These are phyloP conservation scores for Tylopilus sp. DNA, from an alignment of 1,284 basidiomycete species.

Conservation along the genomic window DNA sequence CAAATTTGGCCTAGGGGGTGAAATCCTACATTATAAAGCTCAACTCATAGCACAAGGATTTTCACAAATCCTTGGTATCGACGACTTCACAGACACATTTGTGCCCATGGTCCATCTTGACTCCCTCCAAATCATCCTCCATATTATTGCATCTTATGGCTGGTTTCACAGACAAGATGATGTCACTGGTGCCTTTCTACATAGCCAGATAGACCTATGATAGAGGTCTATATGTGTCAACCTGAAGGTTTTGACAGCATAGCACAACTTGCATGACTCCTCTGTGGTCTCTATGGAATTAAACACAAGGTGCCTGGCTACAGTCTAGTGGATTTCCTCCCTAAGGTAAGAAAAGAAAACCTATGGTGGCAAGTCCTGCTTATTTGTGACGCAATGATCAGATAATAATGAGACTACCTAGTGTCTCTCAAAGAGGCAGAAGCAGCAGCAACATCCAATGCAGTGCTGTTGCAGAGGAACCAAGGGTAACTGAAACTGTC, in stretches of 20 bases:
- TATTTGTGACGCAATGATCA: no score
- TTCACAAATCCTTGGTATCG: no score
- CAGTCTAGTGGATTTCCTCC: no score
- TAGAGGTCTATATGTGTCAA: slow-evolving; percentile 20
- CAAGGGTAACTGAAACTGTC: no score
- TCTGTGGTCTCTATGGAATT: slow-evolving; percentile 12
- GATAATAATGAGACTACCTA: no score
- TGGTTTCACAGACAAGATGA: slow-evolving; percentile 45
- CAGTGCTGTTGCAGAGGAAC: no score
- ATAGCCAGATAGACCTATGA: slow-evolving; percentile 29
- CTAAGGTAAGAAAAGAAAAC: no score
- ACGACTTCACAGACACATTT: slow-evolving; percentile 53
- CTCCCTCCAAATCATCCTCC: slow-evolving; percentile 42
- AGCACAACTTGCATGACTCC: background rate
- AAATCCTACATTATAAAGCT: slow-evolving; percentile 48
- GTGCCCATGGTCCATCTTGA: slow-evolving; percentile 45
- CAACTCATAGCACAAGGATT: slow-evolving; percentile 52
- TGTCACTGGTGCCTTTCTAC: slow-evolving; percentile 46
- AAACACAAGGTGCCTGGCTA: no score
- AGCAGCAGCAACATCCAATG: no score
- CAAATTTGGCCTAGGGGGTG: slow-evolving; percentile 48
- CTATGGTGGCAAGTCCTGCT: no score
- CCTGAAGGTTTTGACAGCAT: slow-evolving; percentile 14
- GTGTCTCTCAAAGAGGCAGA: no score
- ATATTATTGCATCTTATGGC: slow-evolving; percentile 37